These are phyloP conservation scores for Penicillium sumatraense DNA, from an alignment of 2,329 filamentous ascomycete species.

Conservation along the genomic window DNA sequence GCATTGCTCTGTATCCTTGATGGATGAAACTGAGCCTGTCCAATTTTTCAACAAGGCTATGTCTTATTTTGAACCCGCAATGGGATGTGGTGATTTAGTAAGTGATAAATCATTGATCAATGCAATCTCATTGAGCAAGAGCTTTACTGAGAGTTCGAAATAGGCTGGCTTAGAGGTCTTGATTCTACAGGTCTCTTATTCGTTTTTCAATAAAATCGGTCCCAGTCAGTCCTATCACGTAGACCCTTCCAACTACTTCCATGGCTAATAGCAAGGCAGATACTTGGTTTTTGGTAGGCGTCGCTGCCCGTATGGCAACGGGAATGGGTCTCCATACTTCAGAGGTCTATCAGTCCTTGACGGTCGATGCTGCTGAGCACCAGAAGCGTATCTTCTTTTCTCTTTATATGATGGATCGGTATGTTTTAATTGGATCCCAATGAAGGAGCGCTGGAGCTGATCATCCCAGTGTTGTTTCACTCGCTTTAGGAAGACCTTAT, in stretches of 20 bases:
- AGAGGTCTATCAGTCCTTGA: constrained; percentile 39
- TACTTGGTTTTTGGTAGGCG: constrained; percentile 54
- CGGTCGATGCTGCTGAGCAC: constrained; percentile 39
- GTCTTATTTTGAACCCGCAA: constrained; percentile 45
- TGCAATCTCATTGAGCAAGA: background rate
- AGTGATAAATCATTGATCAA: constrained; percentile 6
- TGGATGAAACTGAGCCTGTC: constrained; percentile 50
- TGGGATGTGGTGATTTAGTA: constrained; percentile 48
- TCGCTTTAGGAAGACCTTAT: constrained; percentile 51
- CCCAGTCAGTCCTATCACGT: constrained; percentile 41
- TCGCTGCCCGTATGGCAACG: constrained; percentile 49
- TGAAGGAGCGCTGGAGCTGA: background rate
- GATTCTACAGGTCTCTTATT: constrained; percentile 54
- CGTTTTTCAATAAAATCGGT: constrained; percentile 54
- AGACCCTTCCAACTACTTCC: background rate
- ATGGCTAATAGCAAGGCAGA: constrained; percentile 29
- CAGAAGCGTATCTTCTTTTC: constrained; percentile 53
- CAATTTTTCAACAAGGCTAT: constrained; percentile 52
- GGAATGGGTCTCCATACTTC: constrained; percentile 50
- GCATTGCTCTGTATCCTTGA: constrained; percentile 48
- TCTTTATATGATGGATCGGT: constrained; percentile 56
- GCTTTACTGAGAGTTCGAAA: background rate
- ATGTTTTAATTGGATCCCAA: background rate
- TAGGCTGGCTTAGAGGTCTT: constrained; percentile 51
- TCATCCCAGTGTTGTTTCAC: constrained; percentile 46